A percentile compares a stretch with the other conserved stretches of the same genome.
phyloP scores from a whole-genome alignment of 2,329 filamentous ascomycete genomes.

The Phaeoacremonium minimum region DNA sequence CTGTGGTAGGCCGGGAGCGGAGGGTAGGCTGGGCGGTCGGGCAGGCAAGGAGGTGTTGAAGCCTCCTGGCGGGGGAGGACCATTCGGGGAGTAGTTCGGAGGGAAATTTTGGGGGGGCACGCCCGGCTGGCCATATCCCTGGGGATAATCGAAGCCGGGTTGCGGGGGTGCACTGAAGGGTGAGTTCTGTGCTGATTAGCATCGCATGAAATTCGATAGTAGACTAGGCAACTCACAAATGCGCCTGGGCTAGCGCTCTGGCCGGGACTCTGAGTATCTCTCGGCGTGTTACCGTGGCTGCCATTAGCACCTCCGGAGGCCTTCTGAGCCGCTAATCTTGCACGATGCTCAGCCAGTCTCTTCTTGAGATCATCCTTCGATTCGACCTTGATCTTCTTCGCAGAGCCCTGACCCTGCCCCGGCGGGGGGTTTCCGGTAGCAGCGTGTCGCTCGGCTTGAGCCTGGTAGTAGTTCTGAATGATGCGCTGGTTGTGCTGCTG shows the following conservation, averaged over 20 bases:
- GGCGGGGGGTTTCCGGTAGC: slow-evolving; percentile 80
- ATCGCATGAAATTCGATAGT: slow-evolving; percentile 4
- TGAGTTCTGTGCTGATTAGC: slow-evolving; percentile 28
- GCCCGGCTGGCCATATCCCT: slow-evolving; percentile 12
- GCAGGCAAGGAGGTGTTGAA: slow-evolving; percentile 35
- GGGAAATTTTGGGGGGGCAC: slow-evolving; percentile 28
- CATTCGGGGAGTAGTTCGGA: slow-evolving; percentile 26
- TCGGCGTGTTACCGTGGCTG: slow-evolving; percentile 48
- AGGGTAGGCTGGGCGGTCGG: slow-evolving; percentile 32
- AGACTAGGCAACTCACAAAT: slow-evolving; percentile 50
- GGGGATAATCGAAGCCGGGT: slow-evolving; percentile 18
- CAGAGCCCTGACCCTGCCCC: slow-evolving; percentile 60
- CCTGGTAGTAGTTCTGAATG: slow-evolving; percentile 78
- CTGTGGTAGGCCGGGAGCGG: slow-evolving; percentile 18
- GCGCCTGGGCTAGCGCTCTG: slow-evolving; percentile 46
- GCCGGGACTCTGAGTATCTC: slow-evolving; percentile 43
- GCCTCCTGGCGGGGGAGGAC: slow-evolving; percentile 23
- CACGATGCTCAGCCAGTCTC: slow-evolving; percentile 73
- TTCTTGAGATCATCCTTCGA: slow-evolving; percentile 73
- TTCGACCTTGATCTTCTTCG: slow-evolving; percentile 71
- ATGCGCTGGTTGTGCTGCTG: slow-evolving; percentile 84
- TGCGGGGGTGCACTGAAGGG: slow-evolving; percentile 37
- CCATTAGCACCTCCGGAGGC: slow-evolving; percentile 51
- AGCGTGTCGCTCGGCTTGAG: slow-evolving; percentile 76
- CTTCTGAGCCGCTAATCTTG: slow-evolving; percentile 58